Percentiles rank a stretch among this genome's conserved stretches.
Evolutionary conservation across 1,284 basidiomycete genomes (phyloP).

Genomic region (Ceratorhiza oryzae-sativae): DNA sequence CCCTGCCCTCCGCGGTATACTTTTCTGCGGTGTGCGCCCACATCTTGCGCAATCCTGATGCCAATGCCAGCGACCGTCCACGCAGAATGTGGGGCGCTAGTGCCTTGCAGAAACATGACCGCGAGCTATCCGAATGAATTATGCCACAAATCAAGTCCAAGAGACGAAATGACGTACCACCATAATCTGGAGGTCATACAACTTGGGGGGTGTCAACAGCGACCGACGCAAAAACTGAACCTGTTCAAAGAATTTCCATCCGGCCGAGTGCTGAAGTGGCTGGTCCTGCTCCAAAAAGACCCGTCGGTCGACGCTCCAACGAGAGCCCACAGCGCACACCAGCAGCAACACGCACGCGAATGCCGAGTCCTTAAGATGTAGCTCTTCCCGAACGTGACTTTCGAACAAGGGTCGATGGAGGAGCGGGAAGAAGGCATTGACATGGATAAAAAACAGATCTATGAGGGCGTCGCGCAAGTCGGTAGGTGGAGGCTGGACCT

Average conservation of each 20-base stretch:
- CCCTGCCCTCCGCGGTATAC: constrained; percentile 47
- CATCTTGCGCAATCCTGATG: constrained; percentile 70
- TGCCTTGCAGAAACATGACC: constrained; percentile 58
- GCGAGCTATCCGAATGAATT: constrained; percentile 44
- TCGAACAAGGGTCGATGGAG: constrained; percentile 81
- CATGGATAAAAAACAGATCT: constrained; percentile 69
- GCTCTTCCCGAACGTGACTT: constrained; percentile 60
- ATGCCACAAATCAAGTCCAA: constrained; percentile 47
- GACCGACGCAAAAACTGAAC: constrained; percentile 61
- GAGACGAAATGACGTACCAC: constrained; percentile 48
- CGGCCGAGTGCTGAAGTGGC: constrained; percentile 59
- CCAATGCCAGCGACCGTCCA: constrained; percentile 78
- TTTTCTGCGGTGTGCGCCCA: constrained; percentile 68
- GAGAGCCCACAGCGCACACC: constrained; percentile 76
- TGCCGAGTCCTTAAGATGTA: constrained; percentile 64
- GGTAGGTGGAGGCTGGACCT: constrained; percentile 62
- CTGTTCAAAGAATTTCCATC: constrained; percentile 79
- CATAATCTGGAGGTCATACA: constrained; percentile 79
- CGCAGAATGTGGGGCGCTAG: constrained; percentile 70
- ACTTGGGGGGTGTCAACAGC: constrained; percentile 61
- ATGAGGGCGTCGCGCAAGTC: constrained; percentile 70
- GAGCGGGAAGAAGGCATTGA: constrained; percentile 72
- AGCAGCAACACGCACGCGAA: constrained; percentile 76
- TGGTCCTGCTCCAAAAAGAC: constrained; percentile 57
- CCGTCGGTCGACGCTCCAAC: constrained; percentile 69